Base-by-base conservation (phyloP, 1,139 yeast genomes). In the Taphrina deformans region DNA sequence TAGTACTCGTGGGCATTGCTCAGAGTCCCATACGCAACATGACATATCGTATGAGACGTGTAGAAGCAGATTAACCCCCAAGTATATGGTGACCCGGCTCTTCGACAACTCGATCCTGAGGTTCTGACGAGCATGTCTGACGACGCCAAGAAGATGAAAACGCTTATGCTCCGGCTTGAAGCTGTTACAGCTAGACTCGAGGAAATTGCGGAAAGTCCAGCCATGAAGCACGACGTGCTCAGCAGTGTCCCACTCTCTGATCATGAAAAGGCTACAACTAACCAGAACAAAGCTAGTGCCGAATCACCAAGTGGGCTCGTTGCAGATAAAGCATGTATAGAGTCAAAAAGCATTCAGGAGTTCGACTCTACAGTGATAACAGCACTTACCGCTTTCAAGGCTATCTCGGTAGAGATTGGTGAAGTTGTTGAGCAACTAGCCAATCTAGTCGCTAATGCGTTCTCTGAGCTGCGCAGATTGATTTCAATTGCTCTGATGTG, bases 401-500 rank as follows among this genome's bases (percentile, higher is more conserved):
- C 35, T 2, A 10, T 50, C n/a, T 59, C 56, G 5, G 21, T 3
- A 26, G 21, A 38, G 2, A 41, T 59, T n/a, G 63, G 56, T 3
- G 50, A 24, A 12, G 26, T 40, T 16, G 56, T 59, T 1, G 40
- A 18, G n/a, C 48, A 59, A 29, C 72, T 75, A 10, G 80, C 59
- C 16, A n/a, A 24, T 3, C 41, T 46, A 23, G 62, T 92, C 56
- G 77, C 79, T 44, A 78, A 75, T 7, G 96, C 96, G 0, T 85
- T 89, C 71, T 73, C 76, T 24, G 83, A 79, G 52, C 90, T 89
- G 75, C 77, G 81, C 46, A 73, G 75, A 18, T 83, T 91, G 71
- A 80, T 93, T 70, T 75, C 77, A 62, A 80, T 85, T 38, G 93
- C 88, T 0, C 75, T 83, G 9, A 75, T 79, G 63, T 79, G 96